phyloP scores from a whole-genome alignment of 805 yeast species.

The Cyberlindnera mrakii region DNA sequence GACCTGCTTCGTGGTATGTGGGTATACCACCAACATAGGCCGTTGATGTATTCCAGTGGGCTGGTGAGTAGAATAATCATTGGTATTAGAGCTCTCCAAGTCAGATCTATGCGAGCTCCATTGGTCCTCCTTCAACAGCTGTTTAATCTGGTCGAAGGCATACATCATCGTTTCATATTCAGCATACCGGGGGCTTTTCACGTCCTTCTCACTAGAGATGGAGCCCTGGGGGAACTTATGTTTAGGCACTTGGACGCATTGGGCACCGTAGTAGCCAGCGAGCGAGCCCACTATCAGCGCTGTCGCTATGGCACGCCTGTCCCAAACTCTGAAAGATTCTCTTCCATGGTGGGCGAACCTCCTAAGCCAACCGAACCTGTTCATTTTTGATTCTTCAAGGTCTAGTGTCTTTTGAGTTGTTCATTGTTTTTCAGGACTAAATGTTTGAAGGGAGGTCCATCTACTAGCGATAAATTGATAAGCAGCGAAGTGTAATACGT shows the following conservation, averaged over 20 bases:
- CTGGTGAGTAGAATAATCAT: conserved; percentile 45
- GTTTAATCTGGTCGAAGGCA: conserved; percentile 12
- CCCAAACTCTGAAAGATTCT: neutral
- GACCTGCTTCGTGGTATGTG: conserved; percentile 50
- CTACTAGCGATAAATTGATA: too few relatives aligned
- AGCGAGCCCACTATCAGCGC: conserved; percentile 7
- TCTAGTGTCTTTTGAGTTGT: too few relatives aligned
- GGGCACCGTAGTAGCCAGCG: conserved; percentile 13
- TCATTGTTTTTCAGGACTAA: too few relatives aligned
- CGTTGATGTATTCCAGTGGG: conserved; percentile 31
- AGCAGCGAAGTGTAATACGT: too few relatives aligned
- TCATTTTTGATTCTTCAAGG: too few relatives aligned
- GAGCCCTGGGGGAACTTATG: conserved; percentile 16
- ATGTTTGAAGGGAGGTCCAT: too few relatives aligned
- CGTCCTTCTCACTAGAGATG: conserved; percentile 12
- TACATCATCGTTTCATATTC: conserved; percentile 3
- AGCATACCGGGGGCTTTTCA: conserved; percentile 14
- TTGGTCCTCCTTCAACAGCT: conserved; percentile 8
- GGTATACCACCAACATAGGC: conserved; percentile 46
- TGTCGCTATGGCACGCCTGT: neutral
- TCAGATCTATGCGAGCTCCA: conserved; percentile 26
- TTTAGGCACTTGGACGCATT: conserved; percentile 9
- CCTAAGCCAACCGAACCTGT: too few relatives aligned
- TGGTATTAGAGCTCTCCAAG: conserved; percentile 37
- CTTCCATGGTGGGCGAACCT: neutral